Base-by-base conservation (phyloP, 2,329 filamentous ascomycete species). In the Tolypocladium amazonense region DNA sequence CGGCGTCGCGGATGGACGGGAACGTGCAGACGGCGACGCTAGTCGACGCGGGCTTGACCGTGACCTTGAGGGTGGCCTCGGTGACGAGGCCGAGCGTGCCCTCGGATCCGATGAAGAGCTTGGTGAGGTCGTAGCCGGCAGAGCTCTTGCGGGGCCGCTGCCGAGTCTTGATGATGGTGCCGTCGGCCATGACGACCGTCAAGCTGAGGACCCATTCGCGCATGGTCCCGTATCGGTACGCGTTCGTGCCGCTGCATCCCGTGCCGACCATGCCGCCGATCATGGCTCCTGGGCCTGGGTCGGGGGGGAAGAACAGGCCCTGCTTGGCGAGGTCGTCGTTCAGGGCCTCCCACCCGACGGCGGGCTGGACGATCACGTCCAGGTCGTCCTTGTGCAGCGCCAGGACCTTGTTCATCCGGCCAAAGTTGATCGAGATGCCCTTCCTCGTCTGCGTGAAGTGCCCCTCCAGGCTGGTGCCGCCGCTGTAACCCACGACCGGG, bases 161-260 rank as follows among this genome's bases (percentile, higher is more conserved):
- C 63, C 89, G 82, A 14, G 92, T 97, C 79, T 92, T 93, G 75
- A 97, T 88, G 57, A 96, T 75, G 1, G 92, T 96, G 56, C 92
- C 92, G 72, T 96, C 92, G 23, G 92, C 92, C 67, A 96, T 81
- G 14, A 96, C 92, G 4, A 96, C 90, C 0, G 92, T 96, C 65
- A 96, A 75, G 58, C 84, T 88, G 27, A 96, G 76, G 15, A 96
- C 92, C 92, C 92, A 96, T 71, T 96, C 92, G 63, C 90, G 87
- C 91, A 96, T 96, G 2, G 92, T 96, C 63, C 92, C 92, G 72
- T 96, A 96, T 60, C 92, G 83, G 76, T 95, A 96, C 20, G 92
- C 88, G 71, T 96, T 96, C 18, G 92, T 96, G 61, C 92, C 92
- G 69, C 80, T 84, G 76, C 81, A 84, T 41, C 82, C 82, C 3